Percentiles rank a stretch among this genome's conserved stretches.
phyloP scores from a whole-genome alignment of 805 yeast species.

The Yueomyces sinensis region DNA sequence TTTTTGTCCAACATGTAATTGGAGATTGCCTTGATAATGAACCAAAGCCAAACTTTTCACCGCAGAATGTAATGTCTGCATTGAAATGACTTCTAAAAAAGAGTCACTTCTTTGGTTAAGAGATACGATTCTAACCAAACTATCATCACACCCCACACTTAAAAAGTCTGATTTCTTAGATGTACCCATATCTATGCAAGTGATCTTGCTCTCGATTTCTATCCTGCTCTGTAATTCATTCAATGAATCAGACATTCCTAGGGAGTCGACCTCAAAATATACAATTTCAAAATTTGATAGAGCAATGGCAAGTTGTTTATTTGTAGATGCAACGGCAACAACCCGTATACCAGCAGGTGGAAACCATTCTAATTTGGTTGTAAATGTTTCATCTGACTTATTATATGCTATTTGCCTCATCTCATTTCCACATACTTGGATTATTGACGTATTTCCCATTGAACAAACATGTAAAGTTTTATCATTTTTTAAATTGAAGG shows the following conservation, averaged over 20 bases:
- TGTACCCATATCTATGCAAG: conserved; percentile 36
- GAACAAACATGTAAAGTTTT: conserved; percentile 59
- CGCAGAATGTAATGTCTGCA: conserved; percentile 53
- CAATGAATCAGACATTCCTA: conserved; percentile 38
- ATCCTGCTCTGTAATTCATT: conserved; percentile 56
- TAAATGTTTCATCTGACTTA: conserved; percentile 5
- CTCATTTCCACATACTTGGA: conserved; percentile 65
- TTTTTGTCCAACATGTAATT: conserved; percentile 67
- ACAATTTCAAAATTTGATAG: conserved; percentile 62
- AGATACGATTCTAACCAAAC: conserved; percentile 55
- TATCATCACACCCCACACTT: conserved; percentile 62
- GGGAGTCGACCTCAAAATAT: conserved; percentile 52
- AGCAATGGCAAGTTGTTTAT: conserved; percentile 55
- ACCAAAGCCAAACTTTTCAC: conserved; percentile 26
- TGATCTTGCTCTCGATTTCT: conserved; percentile 39
- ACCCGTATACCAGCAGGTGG: conserved; percentile 71
- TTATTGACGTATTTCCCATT: conserved; percentile 46
- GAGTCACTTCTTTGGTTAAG: conserved; percentile 31
- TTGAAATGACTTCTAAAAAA: conserved; percentile 45
- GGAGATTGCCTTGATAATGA: conserved; percentile 9
- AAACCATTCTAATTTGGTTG: conserved; percentile 50
- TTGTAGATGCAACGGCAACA: conserved; percentile 45
- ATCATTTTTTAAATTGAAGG: conserved; percentile 42
- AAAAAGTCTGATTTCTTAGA: conserved; percentile 38
- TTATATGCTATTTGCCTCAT: conserved; percentile 38